Percentiles rank a stretch among this genome's conserved stretches.
phyloP scores from a whole-genome alignment of 345 rosid genomes.

The Sonneratia alba region DNA sequence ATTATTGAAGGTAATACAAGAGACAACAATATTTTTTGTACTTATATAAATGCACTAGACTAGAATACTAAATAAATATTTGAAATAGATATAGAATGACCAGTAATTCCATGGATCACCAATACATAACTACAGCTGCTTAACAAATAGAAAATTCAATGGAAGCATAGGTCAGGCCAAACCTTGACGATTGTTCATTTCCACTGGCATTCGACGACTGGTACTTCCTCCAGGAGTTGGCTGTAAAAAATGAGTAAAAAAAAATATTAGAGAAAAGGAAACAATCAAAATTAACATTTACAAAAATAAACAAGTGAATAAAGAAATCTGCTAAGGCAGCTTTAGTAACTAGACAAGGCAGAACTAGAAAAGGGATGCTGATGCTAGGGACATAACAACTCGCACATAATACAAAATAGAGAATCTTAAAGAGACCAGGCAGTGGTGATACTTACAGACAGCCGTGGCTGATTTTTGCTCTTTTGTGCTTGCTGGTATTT shows the following conservation, averaged over 20 bases:
- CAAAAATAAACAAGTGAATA: neutral
- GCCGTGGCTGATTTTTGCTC: conserved; percentile 39
- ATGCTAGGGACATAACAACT: neutral
- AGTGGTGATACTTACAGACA: conserved; percentile 32
- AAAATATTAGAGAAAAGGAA: neutral
- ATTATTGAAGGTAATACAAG: neutral
- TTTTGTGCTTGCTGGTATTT: conserved; percentile 82
- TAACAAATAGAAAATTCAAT: neutral
- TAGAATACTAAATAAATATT: neutral
- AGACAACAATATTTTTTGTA: no score
- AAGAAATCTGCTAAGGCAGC: neutral
- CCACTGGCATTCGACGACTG: conserved; percentile 42
- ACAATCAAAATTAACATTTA: neutral
- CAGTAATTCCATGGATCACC: neutral
- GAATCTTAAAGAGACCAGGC: neutral
- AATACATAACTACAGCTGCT: neutral
- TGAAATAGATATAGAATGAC: neutral
- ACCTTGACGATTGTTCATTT: conserved; percentile 59
- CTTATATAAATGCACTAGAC: neutral
- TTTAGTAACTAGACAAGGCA: neutral
- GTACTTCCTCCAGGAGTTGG: conserved; percentile 58
- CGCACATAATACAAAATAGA: neutral
- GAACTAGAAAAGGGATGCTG: neutral
- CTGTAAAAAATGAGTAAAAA: conserved; percentile 23
- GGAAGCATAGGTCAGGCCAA: conserved; percentile 14